A percentile compares a stretch with the other conserved stretches of the same genome.
These are phyloP conservation scores for Dichomitus squalens DNA, from an alignment of 1,284 basidiomycete species.

Conservation along the genomic window DNA sequence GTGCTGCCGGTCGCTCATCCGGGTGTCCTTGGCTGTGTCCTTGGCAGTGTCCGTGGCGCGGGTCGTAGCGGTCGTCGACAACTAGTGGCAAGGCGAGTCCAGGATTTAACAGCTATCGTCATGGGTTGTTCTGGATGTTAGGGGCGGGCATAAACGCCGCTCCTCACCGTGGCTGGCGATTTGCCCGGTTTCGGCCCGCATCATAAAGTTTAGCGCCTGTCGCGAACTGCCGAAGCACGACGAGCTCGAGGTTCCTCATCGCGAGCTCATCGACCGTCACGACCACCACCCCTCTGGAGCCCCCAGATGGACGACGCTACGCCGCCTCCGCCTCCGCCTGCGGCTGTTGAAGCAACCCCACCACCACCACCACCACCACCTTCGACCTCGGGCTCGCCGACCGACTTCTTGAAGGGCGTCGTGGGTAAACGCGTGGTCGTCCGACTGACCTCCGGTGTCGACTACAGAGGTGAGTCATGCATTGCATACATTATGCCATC, in stretches of 20 bases:
- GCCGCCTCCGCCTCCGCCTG: slow-evolving; percentile 31
- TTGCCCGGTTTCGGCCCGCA: background rate
- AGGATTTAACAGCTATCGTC: background rate
- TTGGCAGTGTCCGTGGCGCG: background rate
- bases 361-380: slow-evolving; percentile 53
- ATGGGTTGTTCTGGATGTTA: background rate
- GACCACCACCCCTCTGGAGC: background rate
- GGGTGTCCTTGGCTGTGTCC: background rate
- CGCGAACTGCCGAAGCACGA: background rate
- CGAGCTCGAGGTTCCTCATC: background rate
- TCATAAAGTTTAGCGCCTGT: background rate
- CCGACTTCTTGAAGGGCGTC: slow-evolving; percentile 90
- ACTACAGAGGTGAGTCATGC: slow-evolving; percentile 81
- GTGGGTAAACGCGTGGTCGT: slow-evolving; percentile 96
- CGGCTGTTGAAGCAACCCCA: slow-evolving; percentile 37
- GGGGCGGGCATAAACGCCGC: background rate
- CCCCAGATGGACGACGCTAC: slow-evolving; percentile 29
- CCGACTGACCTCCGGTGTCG: slow-evolving; percentile 92
- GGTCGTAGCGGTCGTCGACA: background rate
- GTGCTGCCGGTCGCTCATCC: slow-evolving; percentile 12
- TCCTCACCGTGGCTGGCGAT: background rate
- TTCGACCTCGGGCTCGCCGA: slow-evolving; percentile 71
- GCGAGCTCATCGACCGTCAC: slow-evolving; percentile 3
- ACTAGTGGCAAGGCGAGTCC: background rate
- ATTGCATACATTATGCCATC: background rate